Evolutionary conservation across 2,329 filamentous ascomycete species (phyloP).

Genomic region (Hirsutella thompsonii): DNA sequence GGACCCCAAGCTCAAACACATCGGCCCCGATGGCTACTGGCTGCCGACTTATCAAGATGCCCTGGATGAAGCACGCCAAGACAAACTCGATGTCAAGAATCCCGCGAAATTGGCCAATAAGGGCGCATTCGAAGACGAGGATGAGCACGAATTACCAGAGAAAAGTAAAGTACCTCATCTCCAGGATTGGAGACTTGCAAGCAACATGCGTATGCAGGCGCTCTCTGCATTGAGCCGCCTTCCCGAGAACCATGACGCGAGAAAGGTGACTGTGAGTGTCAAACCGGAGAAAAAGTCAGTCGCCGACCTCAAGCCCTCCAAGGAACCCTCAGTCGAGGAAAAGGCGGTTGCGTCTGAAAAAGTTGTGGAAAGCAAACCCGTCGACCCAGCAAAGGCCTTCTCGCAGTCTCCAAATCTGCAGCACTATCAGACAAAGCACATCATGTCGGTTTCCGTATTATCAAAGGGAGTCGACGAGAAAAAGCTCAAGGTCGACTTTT

Average conservation of each 20-base stretch:
- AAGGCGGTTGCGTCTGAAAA: background rate
- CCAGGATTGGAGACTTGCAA: conserved; percentile 25
- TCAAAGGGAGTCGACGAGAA: conserved; percentile 28
- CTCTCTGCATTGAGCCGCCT: conserved; percentile 30
- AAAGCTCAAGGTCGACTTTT: conserved; percentile 24
- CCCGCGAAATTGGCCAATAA: too few species aligned
- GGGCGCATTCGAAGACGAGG: too few species aligned
- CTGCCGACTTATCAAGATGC: conserved; percentile 20
- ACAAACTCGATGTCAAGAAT: too few species aligned
- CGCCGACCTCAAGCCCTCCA: background rate
- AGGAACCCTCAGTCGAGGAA: background rate
- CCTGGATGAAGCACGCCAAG: conserved; percentile 13
- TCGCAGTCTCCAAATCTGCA: conserved; percentile 13
- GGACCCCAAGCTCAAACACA: conserved; percentile 15
- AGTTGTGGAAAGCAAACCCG: background rate
- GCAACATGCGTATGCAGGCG: conserved; percentile 33
- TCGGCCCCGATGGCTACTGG: conserved; percentile 36
- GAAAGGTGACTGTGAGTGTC: conserved; percentile 27
- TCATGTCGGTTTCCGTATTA: conserved; percentile 26
- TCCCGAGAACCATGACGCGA: conserved; percentile 27
- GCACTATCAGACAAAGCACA: conserved; percentile 21
- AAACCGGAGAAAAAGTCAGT: conserved; percentile 19
- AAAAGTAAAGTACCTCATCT: too few species aligned
- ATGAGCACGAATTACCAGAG: too few species aligned
- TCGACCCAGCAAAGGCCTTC: background rate